A percentile compares a stretch with the other conserved stretches of the same genome.
Evolutionary conservation across 345 rosid species (phyloP).

Genomic region (Melaleuca alternifolia): DNA sequence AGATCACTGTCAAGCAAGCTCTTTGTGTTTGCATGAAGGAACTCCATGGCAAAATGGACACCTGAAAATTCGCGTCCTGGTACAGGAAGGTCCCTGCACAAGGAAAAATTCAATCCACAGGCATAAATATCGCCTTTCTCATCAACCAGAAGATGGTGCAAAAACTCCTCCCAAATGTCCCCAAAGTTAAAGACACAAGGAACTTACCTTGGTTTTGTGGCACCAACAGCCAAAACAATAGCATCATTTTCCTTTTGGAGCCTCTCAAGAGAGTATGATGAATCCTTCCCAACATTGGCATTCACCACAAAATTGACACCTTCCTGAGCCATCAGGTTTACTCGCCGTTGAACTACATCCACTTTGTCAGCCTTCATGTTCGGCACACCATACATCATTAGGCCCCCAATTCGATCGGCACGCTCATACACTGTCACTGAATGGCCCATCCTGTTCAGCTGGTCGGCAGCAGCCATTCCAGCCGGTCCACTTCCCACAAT

Average conservation of each 20-base stretch:
- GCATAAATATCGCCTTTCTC: not conserved
- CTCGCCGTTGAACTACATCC: constrained; percentile 88
- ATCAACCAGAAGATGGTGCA: not conserved
- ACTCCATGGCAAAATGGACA: constrained; percentile 94
- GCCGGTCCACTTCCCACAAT: constrained; percentile 95
- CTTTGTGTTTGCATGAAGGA: constrained; percentile 92
- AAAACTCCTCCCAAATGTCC: not conserved
- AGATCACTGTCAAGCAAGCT: constrained; percentile 93
- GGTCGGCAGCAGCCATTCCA: constrained; percentile 99
- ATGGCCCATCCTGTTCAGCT: constrained; percentile 93
- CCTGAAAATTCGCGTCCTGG: constrained; percentile 91
- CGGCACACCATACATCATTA: constrained; percentile 99
- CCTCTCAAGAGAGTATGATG: constrained; percentile 56
- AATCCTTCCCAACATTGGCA: constrained; percentile 84
- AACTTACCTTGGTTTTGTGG: constrained; percentile 89
- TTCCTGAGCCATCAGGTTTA: constrained; percentile 82
- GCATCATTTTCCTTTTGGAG: constrained; percentile 80
- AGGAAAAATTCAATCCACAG: not conserved
- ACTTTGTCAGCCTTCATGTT: constrained; percentile 98
- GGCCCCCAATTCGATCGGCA: constrained; percentile 96
- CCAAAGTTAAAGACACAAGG: not conserved
- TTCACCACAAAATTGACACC: constrained; percentile 82
- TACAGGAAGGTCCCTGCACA: constrained; percentile 91
- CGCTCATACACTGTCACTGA: constrained; percentile 90
- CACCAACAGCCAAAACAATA: constrained; percentile 80